Evolutionary conservation across 176 grass and related monocot species (phyloP).

Genomic region (Stipa capillata): DNA sequence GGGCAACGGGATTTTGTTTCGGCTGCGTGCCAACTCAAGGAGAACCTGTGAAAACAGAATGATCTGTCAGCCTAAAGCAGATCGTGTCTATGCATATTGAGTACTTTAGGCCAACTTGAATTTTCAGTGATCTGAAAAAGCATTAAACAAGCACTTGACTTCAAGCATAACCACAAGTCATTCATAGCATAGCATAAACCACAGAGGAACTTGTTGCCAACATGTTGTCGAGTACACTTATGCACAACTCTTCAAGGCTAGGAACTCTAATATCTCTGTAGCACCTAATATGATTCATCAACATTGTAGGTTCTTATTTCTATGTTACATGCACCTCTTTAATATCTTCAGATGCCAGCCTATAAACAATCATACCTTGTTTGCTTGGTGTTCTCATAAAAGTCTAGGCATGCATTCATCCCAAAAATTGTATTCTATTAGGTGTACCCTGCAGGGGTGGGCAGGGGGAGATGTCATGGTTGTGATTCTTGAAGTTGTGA

Average conservation of each 20-base stretch:
- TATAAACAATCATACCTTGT: not conserved
- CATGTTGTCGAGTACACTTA: not conserved
- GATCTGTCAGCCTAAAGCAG: not conserved
- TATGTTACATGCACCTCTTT: not conserved
- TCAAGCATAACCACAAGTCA: not conserved
- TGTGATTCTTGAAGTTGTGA: too few species aligned
- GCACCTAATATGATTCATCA: not conserved
- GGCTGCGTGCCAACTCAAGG: slow-evolving; percentile 58
- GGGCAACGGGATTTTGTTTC: slow-evolving; percentile 83
- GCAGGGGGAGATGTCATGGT: too few species aligned
- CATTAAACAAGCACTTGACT: not conserved
- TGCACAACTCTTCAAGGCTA: not conserved
- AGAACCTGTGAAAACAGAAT: slow-evolving; percentile 45
- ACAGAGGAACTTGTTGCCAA: not conserved
- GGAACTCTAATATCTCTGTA: not conserved
- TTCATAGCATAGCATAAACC: not conserved
- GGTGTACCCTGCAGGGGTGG: not conserved
- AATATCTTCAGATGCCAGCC: not conserved
- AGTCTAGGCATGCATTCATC: not conserved
- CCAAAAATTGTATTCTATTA: not conserved
- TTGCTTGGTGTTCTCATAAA: not conserved
- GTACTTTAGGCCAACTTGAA: not conserved
- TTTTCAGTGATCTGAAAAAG: not conserved
- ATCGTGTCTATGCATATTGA: not conserved
- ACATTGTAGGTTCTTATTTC: not conserved